Evolutionary conservation across 129 eudicot species (phyloP), one percentile per base, ranked within the genome.

Genomic region (Escallonia herrerae): DNA sequence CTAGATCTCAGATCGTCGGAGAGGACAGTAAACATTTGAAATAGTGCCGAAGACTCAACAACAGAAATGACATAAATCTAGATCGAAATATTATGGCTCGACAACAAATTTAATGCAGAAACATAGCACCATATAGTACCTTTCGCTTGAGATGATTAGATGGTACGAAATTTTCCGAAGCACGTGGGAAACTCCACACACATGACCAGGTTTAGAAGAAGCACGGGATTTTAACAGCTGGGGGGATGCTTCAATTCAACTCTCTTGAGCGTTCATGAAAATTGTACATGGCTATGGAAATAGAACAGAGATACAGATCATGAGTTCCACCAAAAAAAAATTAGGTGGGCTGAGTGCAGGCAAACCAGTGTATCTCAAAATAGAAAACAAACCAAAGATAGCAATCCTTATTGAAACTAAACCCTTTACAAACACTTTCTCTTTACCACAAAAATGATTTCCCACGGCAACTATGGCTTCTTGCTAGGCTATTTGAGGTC

Each of bases 381-480:
- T 55, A 41, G 51, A 38, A 47, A 63, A 72, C 62, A 50, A 57
- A 74, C 47, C 63, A 74, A 67, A 80, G 80, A 63, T 62, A 74
- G 65, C 80, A 79, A 76, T 81, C 74, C 76, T 81, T 73, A 71
- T 78, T 76, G 63, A 72, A 77, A 56, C 63, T 81, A 76, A 76
- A 74, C 68, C 77, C 84, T 87, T 81, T 87, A 84, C 86, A 82
- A 67, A 81, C 80, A 66, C 58, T 54, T 56, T 43, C 46, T 45
- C 62, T 74, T 74, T 59, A 82, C 82, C 83, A 77, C 91, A 88
- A 88, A 88, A 87, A 72, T 79, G 82, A 81, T 72, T 56, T 59
- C 72, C 41, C 43, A 14, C 43, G 76, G 42, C 64, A 33, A 57
- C 11, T 14, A 5, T 9, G 4, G n/a, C 40, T 52, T 64, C 55